Conservation (phyloP, 768 basidiomycete species). For the Termitomyces sp. region DNA sequence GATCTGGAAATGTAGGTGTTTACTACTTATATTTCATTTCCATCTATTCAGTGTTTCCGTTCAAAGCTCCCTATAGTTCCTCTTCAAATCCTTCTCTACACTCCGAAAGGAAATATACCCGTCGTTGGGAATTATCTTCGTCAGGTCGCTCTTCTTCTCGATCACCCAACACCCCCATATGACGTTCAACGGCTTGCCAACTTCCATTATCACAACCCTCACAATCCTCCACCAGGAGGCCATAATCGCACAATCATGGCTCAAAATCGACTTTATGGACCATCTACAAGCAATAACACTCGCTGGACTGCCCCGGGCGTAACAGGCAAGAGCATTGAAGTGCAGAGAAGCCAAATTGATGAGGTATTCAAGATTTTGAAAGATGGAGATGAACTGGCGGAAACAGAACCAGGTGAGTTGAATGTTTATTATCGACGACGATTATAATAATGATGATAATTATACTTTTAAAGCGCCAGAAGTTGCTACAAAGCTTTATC, state of each 20-base stretch:
- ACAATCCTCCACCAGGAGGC: slow-evolving; percentile 75
- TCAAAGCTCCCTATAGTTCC: slow-evolving; percentile 75
- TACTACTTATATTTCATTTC: slow-evolving; percentile 7
- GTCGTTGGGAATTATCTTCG: slow-evolving; percentile 78
- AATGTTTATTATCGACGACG: background rate
- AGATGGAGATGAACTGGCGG: slow-evolving; percentile 80
- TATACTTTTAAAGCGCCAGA: slow-evolving; percentile 43
- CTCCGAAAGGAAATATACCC: slow-evolving; percentile 88
- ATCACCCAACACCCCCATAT: slow-evolving; percentile 73
- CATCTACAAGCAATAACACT: slow-evolving; percentile 26
- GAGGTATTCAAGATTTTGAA: slow-evolving; percentile 88
- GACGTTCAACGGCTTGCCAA: slow-evolving; percentile 57
- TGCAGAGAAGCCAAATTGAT: slow-evolving; percentile 91
- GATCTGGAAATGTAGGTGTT: slow-evolving; percentile 48
- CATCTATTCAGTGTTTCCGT: slow-evolving; percentile 10
- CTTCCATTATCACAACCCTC: slow-evolving; percentile 83
- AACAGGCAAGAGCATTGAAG: slow-evolving; percentile 78
- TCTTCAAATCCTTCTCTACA: slow-evolving; percentile 85
- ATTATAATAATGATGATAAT: background rate
- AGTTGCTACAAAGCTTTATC: slow-evolving; percentile 86
- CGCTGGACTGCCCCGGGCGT: slow-evolving; percentile 59
- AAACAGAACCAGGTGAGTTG: slow-evolving; percentile 81
- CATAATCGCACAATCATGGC: slow-evolving; percentile 40
- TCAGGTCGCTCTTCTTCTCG: slow-evolving; percentile 64
- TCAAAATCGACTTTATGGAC: slow-evolving; percentile 37